Conservation (phyloP, 768 basidiomycete genomes). For the Pholiota microspora region DNA sequence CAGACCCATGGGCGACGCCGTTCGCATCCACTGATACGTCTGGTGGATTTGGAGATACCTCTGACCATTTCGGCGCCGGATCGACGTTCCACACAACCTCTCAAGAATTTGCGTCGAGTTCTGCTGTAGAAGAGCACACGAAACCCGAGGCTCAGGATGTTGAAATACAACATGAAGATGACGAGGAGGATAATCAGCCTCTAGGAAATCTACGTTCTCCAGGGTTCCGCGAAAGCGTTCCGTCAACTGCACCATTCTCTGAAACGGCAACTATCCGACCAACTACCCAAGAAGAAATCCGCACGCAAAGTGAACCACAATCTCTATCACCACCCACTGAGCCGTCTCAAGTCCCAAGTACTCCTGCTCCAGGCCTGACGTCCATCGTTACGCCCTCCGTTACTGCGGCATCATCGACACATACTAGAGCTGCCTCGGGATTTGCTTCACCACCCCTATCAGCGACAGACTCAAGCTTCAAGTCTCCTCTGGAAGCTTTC, state of each 20-base stretch:
- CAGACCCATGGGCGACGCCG: conserved; percentile 75
- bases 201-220: conserved; percentile 33
- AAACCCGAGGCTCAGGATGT: conserved; percentile 35
- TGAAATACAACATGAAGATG: conserved; percentile 25
- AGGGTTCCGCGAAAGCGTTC: conserved; percentile 56
- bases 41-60: conserved; percentile 26
- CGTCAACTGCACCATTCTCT: conserved; percentile 30
- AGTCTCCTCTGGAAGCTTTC: conserved; percentile 35
- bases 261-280: conserved; percentile 44
- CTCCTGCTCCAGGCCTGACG: conserved; percentile 13
- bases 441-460: conserved; percentile 15
- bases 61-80: conserved; percentile 20
- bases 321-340: neutral
- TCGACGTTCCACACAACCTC: conserved; percentile 21
- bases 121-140: conserved; percentile 8
- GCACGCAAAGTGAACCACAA: conserved; percentile 10
- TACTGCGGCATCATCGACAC: conserved; percentile 6
- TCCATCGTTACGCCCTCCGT: conserved; percentile 10
- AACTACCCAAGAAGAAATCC: conserved; percentile 23
- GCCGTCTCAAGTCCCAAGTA: neutral
- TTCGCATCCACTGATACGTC: conserved; percentile 36
- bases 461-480: conserved; percentile 17
- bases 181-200: conserved; percentile 34
- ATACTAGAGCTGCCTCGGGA: conserved; percentile 4
- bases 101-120: conserved; percentile 21